Base-by-base conservation (phyloP, 169 alveolate species). In the Plasmodium inui region DNA sequence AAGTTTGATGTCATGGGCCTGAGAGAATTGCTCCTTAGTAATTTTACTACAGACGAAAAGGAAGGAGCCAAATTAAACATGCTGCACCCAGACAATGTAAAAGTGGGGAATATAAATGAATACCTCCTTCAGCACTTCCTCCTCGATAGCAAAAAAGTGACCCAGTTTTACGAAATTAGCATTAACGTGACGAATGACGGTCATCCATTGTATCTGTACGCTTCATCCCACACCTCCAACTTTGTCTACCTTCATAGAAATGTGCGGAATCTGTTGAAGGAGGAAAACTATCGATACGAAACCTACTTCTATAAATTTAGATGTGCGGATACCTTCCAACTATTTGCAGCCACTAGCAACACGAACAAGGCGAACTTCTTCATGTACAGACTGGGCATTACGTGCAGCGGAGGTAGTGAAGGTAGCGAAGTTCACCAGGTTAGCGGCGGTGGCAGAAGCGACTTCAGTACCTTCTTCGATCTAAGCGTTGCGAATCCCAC, bases 231-330 rank as follows among this genome's bases (percentile, higher is more conserved):
- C 71, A 10, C 80, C 26, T 85, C 57, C 71, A 72, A 74, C 78
- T 85, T 85, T 44, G 83, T 83, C 22, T 83, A 70, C 82, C 28
- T 83, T 19, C 39, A 83, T 41, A 83, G 10, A 83, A 83, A 71
- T 30, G 9, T 70, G 7, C 73, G 67, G n/a, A 70, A 83, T 37
- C 17, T 83, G n/a, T 83, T 83, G 19, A 83, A 83, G 70, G 92
- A 39, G 61, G 83, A 70, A 44, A 70, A 83, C 28, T 83, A 83
- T 34, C 41, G n/a, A 70, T 83, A 83, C 44, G 92, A 83, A 83
- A 70, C 83, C 8, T 83, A 83, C 73, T 83, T 83, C 67, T 83
- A 83, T 30, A 83, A 83, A 72, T 70, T 83, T 34, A 17, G 17
- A 28, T 83, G 92, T 71, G 17, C 74, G n/a, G 44, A 70, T 19